These are phyloP conservation scores for Rhamnella rubrinervis DNA, from an alignment of 331 rosid species.

Conservation along the genomic window DNA sequence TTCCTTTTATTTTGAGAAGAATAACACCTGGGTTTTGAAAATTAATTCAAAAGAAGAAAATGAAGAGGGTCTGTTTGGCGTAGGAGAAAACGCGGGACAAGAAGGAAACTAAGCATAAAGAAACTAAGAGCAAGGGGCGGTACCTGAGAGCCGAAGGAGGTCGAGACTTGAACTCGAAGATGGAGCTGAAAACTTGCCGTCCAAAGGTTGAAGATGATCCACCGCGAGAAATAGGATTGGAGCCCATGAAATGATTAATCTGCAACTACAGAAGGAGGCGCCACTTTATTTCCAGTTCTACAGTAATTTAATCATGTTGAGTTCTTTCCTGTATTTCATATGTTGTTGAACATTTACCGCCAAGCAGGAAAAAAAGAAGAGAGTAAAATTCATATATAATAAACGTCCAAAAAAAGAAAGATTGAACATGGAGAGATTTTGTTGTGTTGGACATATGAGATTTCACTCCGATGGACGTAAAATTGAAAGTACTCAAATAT, in stretches of 20 bases:
- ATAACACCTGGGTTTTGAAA: constrained; percentile 37
- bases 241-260: constrained; percentile 22
- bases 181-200: constrained; percentile 17
- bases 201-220: constrained; percentile 11
- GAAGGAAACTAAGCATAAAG: background rate
- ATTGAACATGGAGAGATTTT: too few species aligned
- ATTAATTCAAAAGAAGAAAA: background rate
- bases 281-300: too few species aligned
- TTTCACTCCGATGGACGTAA: too few species aligned
- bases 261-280: background rate
- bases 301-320: too few species aligned
- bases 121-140: background rate
- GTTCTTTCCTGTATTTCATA: too few species aligned
- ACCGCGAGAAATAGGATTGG: constrained; percentile 16
- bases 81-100: background rate
- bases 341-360: too few species aligned
- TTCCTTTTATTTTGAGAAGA: constrained; percentile 26
- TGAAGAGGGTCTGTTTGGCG: background rate
- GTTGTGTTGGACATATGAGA: too few species aligned
- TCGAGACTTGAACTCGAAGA: constrained; percentile 2
- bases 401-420: too few species aligned
- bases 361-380: too few species aligned
- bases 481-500: too few species aligned
- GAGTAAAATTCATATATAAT: too few species aligned
- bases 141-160: constrained; percentile 30